Base-by-base conservation (phyloP, 352 stramenopile species). In the Thalassiosira mediterranea region DNA sequence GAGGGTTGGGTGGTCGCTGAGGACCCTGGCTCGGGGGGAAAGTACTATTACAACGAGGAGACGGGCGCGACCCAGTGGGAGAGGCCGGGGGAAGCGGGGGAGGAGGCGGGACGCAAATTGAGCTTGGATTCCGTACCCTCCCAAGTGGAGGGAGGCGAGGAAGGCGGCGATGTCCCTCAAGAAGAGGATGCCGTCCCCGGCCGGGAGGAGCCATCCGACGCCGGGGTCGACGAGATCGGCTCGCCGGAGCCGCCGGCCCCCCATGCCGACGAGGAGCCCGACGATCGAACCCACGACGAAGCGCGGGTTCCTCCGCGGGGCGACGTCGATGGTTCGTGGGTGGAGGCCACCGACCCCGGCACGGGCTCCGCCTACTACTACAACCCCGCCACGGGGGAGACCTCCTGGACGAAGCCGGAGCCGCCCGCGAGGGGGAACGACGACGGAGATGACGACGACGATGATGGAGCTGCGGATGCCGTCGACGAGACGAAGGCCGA, bases 41-140 rank as follows among this genome's bases (percentile, higher is more conserved):
- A 60, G 8, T 96, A 95, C 71, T 96, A 95, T 79, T 95, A 92
- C 83, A 95, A 96, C 78, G 69, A 83, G 52, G 54, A 60, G 19
- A 95, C 92, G 0, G 80, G 76, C 37, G 90, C 94, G 69, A 94
- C 90, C 42, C 93, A 86, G 37, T 97, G 90, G 93, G 93, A 96
- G 48, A 90, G 90, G 83, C 95, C 80, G 42, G 90, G 84, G 17
- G 71, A 52, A 19, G 10, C 8, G 1, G 53, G 31, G 7, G 5
- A 4, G n/a, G 44, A 23, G 28, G n/a, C n/a, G 2, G 49, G n/a
- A n/a, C n/a, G n/a, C n/a, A n/a, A n/a, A n/a, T n/a, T n/a, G n/a
- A n/a, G n/a, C n/a, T n/a, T n/a, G n/a, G n/a, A n/a, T n/a, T n/a
- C n/a, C n/a, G n/a, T n/a, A n/a, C n/a, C n/a, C n/a, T n/a, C n/a